Percentiles rank a stretch among this genome's conserved stretches.
Conservation (phyloP, 2,329 filamentous ascomycete genomes). For the Calonectria honghensis region DNA sequence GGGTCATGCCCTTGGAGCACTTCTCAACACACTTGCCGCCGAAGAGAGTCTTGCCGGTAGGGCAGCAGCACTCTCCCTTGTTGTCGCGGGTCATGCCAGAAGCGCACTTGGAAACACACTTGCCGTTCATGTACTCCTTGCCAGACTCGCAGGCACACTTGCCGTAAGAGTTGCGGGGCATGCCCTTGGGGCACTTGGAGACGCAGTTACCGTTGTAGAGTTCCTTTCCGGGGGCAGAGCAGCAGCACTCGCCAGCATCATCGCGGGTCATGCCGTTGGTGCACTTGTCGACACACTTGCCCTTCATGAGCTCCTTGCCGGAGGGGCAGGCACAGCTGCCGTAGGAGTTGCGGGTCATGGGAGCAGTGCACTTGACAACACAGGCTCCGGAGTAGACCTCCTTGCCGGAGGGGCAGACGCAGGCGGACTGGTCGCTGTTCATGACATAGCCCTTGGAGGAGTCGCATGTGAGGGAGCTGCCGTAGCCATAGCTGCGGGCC, state of each 20-base stretch:
- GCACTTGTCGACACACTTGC: conserved; percentile 5
- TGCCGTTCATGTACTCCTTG: neutral
- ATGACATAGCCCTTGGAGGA: conserved; percentile 11
- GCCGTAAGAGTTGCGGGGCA: neutral
- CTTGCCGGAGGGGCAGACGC: conserved; percentile 16
- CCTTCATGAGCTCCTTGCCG: conserved; percentile 10
- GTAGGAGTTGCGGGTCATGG: neutral
- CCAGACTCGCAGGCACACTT: conserved; percentile 8
- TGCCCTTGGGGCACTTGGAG: conserved; percentile 1
- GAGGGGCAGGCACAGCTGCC: neutral
- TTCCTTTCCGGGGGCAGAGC: neutral
- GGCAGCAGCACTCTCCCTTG: neutral
- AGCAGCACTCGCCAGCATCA: neutral
- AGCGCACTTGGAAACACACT: neutral
- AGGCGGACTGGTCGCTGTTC: conserved; percentile 7
- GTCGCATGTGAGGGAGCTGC: neutral
- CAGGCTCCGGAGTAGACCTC: neutral
- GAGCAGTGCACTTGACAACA: conserved; percentile 6
- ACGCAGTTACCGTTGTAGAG: neutral
- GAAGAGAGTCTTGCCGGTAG: neutral
- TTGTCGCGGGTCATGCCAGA: neutral
- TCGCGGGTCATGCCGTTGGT: neutral
- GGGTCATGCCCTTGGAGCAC: neutral
- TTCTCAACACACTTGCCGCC: neutral
- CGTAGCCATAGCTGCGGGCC: conserved; percentile 3